phyloP scores from a whole-genome alignment of 306 rosid genomes.

The Hylodesmum podocarpum region DNA sequence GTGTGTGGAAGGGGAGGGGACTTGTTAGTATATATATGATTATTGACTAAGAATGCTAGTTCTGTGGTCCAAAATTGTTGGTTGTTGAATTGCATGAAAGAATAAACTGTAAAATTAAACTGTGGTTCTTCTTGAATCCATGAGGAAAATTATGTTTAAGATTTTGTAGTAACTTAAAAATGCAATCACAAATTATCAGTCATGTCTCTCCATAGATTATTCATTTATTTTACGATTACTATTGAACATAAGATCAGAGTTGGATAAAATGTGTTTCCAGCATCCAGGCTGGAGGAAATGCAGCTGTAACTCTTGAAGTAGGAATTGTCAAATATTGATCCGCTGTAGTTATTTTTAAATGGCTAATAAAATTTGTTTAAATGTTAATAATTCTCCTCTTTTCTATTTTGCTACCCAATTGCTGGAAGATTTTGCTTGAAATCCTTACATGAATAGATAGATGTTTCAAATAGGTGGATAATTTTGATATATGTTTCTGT shows the following conservation, averaged over 20 bases:
- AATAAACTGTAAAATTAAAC: constrained; percentile 5
- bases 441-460: neutral
- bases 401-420: constrained; percentile 19
- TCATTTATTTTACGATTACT: constrained; percentile 13
- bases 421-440: constrained; percentile 1
- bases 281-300: constrained; percentile 1
- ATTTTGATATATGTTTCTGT: neutral
- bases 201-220: neutral
- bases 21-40: neutral
- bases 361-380: neutral
- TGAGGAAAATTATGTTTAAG: neutral
- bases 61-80: constrained; percentile 1
- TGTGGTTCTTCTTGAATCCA: neutral
- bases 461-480: constrained; percentile 16
- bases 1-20: neutral
- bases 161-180: neutral
- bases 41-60: neutral
- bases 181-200: neutral
- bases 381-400: neutral
- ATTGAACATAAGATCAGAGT: constrained; percentile 16
- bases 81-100: constrained; percentile 20
- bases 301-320: constrained; percentile 4
- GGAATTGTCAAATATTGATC: constrained; percentile 23
- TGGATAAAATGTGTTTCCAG: constrained; percentile 13
- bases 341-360: neutral